Base-by-base conservation (phyloP, 208 protist genomes). In the Leishmania martiniquensis region DNA sequence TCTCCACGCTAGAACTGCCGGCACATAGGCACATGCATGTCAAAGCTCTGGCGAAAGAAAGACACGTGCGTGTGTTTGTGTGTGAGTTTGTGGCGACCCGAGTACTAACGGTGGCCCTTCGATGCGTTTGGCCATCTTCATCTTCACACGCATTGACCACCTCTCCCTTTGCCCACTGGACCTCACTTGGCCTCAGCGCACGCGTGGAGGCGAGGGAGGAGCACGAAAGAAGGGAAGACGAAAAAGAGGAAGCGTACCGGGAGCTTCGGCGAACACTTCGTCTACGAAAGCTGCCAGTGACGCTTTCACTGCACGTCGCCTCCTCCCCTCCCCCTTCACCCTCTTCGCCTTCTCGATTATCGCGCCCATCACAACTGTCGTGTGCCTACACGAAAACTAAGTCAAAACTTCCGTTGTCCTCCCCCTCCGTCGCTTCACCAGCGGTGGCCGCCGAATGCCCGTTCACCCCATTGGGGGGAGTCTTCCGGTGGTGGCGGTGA, bases 371-470 rank as follows among this genome's bases (percentile, higher is more conserved):
- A 49, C 42, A 17, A 42, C 65, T 32, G 66, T 52, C 65, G 70
- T 52, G 7, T 39, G 12, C 0, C 84, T 66, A 91, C 39, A 80
- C 79, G 7, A 72, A 29, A 42, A 89, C 65, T 0, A 91, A 77
- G 44, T 88, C 87, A 75, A 89, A 89, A 20, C 74, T 79, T 37
- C 80, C 81, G 79, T 85, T 83, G 57, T 83, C 82, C 34, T 72
- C 68, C 39, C 55, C 47, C 4, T 34, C 69, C 29, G 51, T 32
- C 4, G 34, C 52, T 4, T 62, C 52, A 20, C 52, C 25, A 15
- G 10, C 37, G 22, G 52, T 20, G 39, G 20, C 20, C 20, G 32
- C 37, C 52, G 51, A 29, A 37, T 32, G 9, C 47, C 47, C 52
- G 22, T 20, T 63, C 3, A 34, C 51, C 17, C 34, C 25, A 60